Base-by-base conservation (phyloP, 1,139 yeast genomes). In the Blastobotrys apis region DNA sequence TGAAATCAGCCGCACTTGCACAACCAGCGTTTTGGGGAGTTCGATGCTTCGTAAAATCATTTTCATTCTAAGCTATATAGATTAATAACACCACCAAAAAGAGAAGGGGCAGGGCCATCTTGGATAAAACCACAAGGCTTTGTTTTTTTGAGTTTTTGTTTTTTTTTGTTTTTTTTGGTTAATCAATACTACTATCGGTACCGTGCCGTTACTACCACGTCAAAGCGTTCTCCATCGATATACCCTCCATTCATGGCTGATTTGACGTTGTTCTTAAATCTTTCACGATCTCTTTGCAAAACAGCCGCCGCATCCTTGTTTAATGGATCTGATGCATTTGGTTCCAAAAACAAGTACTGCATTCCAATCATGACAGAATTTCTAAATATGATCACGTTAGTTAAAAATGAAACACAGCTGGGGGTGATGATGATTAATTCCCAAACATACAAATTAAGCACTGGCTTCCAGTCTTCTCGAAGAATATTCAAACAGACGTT, bases 401-500 rank as follows among this genome's bases (percentile, higher is more conserved):
- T 23, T 10, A 23, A 6, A 23, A 6, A 6, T 6, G 26, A 23
- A n/a, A n/a, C n/a, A n/a, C n/a, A n/a, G n/a, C n/a, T n/a, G n/a
- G n/a, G n/a, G n/a, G n/a, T n/a, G n/a, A n/a, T n/a, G n/a, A n/a
- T n/a, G n/a, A n/a, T n/a, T n/a, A n/a, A n/a, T n/a, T n/a, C n/a
- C 26, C 26, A 23, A 20, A 13, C 30, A 15, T 23, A 34, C 59
- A 92, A 69, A 52, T 83, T 85, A 54, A 92, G 72, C 1, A 88
- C 96, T 0, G 98, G 97, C 27, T 92, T 81, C 98, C 98, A 92
- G 63, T 90, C 97, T 63, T 88, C 96, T 53, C 97, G 71, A 49
- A 92, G 70, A 36, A 92, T 88, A 62, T 92, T 90, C 49, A 92
- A 73, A 60, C 98, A 92, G 21, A 92, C 85, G 59, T 88, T 90